Evolutionary conservation across 768 basidiomycete species (phyloP), one percentile per base, ranked within the genome.

Genomic region (Mycena leptocephala): DNA sequence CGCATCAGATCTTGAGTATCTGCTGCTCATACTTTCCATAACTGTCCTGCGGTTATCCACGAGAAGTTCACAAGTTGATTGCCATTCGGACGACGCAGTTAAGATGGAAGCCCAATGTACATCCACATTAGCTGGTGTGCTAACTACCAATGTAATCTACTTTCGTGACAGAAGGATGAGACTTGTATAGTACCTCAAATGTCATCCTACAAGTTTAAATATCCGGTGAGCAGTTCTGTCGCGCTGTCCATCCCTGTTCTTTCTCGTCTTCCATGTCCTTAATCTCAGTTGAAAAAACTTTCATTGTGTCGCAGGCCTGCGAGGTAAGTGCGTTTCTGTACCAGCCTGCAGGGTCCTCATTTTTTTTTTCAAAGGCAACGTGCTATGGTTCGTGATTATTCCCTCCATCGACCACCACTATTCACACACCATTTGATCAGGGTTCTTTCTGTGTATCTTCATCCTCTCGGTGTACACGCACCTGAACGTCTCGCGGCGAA

Each of bases 401-500:
- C 8, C 3, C 22, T 13, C 13, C 18, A 5, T 8, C 13, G 14
- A 22, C 9, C 11, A 20, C 26, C n/a, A 16, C n/a, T n/a, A n/a
- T n/a, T n/a, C 20, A 14, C 35, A 14, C 22, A 32, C 13, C 13
- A 10, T 16, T 35, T 33, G n/a, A 8, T 14, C 37, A 72, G 71
- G 71, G 14, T 65, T 64, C n/a, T 56, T 72, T 18, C 24, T 72
- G 18, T 65, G 71, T 14, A 66, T 46, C 14, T 72, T 72, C 13
- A 39, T 51, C 4, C 16, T 70, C 37, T 48, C 56, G 1, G 46
- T 62, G 11, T 59, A 70, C 58, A 70, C 69, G 8, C 69, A 70
- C 16, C n/a, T 69, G 9, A 69, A 58, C 5, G 51, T 69, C 13
- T 43, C 69, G 18, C 41, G 41, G 14, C 59, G 59, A 43, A 70